Percentiles rank a stretch among this genome's conserved stretches.
phyloP scores from a whole-genome alignment of 169 alveolate species.

The Hepatocystis sp. region DNA sequence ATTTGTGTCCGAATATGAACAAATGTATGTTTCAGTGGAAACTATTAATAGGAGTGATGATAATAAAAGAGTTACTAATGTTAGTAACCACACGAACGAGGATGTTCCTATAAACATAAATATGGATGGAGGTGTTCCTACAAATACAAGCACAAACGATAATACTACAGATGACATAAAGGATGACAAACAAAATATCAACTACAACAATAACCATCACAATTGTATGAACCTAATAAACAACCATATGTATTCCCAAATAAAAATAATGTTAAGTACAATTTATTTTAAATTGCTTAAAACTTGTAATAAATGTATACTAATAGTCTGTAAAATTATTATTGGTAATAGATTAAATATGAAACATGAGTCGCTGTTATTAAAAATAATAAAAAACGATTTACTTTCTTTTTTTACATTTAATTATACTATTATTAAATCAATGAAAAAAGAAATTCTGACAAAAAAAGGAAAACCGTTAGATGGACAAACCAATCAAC shows the following conservation, averaged over 20 bases:
- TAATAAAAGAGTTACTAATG: no score
- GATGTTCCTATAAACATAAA: no score
- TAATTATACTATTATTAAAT: slow-evolving; percentile 22
- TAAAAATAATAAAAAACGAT: slow-evolving; percentile 11
- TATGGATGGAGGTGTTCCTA: no score
- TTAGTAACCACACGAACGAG: no score
- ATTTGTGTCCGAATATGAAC: slow-evolving; percentile 5
- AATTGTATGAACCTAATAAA: background rate
- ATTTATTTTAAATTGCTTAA: slow-evolving; percentile 29
- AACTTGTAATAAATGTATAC: slow-evolving; percentile 26
- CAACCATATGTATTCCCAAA: background rate
- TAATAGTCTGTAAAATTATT: slow-evolving; percentile 30
- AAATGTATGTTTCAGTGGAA: background rate
- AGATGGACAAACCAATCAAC: background rate
- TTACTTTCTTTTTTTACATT: slow-evolving; percentile 29
- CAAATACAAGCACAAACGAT: no score
- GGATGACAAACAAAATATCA: no score
- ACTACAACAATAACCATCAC: background rate
- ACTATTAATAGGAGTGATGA: no score
- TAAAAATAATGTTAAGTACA: slow-evolving; percentile 13
- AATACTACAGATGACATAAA: no score
- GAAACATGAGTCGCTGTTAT: slow-evolving; percentile 25
- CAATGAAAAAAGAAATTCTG: slow-evolving; percentile 30
- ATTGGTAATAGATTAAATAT: slow-evolving; percentile 46
- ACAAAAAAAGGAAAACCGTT: background rate